Conservation (phyloP, 2,329 filamentous ascomycete genomes). For the Paecilomyces variotii region DNA sequence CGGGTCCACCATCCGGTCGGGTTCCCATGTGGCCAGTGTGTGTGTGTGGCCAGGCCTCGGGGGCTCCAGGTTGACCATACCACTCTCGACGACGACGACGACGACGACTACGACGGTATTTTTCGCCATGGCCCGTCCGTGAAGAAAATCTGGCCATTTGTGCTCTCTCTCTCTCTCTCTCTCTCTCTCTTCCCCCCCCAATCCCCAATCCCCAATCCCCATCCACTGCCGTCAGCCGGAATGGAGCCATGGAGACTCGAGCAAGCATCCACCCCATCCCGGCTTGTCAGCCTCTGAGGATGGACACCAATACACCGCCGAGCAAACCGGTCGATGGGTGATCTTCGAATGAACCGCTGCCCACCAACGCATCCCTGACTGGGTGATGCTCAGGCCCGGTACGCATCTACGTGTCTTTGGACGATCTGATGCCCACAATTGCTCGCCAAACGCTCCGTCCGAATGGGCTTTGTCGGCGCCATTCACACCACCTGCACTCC, state of each 20-base stretch:
- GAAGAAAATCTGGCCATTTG: not conserved
- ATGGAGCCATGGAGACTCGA: not conserved
- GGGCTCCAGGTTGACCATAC: not conserved
- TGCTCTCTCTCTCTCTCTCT: not conserved
- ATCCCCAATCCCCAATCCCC: not conserved
- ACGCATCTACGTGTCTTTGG: not conserved
- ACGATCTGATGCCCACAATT: not conserved
- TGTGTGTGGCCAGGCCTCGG: not conserved
- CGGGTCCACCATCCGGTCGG: not conserved
- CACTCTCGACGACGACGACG: not conserved
- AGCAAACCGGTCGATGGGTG: not conserved
- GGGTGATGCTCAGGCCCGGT: not conserved
- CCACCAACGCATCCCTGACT: not conserved
- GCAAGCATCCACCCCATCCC: not conserved
- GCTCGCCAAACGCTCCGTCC: not conserved
- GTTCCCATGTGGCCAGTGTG: not conserved
- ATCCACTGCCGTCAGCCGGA: not conserved
- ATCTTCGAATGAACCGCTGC: not conserved
- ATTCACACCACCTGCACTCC: not conserved
- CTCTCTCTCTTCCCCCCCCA: too few species aligned
- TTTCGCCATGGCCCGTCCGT: not conserved
- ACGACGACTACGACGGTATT: not conserved
- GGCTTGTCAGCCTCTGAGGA: not conserved
- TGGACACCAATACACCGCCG: not conserved
- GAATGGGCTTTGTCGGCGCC: not conserved